Evolutionary conservation across 1,284 basidiomycete species (phyloP).

Genomic region (Sparassis latifolia): DNA sequence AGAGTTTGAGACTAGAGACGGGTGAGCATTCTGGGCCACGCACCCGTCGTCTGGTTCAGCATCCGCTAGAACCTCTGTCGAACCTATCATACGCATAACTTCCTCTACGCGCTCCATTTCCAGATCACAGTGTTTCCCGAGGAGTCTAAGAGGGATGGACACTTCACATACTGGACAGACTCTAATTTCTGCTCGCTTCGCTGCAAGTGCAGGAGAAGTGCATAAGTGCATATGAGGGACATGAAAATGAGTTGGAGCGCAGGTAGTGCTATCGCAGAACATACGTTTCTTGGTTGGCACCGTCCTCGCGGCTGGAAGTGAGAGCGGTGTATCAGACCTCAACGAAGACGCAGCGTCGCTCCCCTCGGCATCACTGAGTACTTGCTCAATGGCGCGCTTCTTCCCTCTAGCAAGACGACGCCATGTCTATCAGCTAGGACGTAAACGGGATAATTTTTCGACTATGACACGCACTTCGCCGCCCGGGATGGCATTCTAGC

Average conservation of each 20-base stretch:
- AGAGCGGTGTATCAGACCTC: not conserved
- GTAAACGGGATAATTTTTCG: not conserved
- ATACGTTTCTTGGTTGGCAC: slow-evolving; percentile 24
- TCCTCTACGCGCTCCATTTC: slow-evolving; percentile 62
- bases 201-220: slow-evolving; percentile 25
- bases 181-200: slow-evolving; percentile 65
- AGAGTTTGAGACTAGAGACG: not conserved
- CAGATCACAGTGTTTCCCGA: slow-evolving; percentile 53
- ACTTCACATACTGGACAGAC: slow-evolving; percentile 69
- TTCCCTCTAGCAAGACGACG: slow-evolving; percentile 11
- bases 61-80: slow-evolving; percentile 35
- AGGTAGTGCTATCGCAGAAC: not conserved
- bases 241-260: not conserved
- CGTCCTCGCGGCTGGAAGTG: slow-evolving; percentile 10
- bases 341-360: slow-evolving; percentile 9
- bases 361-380: slow-evolving; percentile 8
- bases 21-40: slow-evolving; percentile 6
- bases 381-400: slow-evolving; percentile 15
- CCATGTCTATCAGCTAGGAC: too few relatives aligned
- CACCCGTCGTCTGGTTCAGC: slow-evolving; percentile 43
- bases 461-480: slow-evolving; percentile 20
- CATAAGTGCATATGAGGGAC: not conserved
- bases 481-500: slow-evolving; percentile 16
- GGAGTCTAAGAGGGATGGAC: slow-evolving; percentile 59
- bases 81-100: slow-evolving; percentile 57